Evolutionary conservation across 1,139 yeast species (phyloP), one percentile per base, ranked within the genome.

Genomic region (Hansenula lynferdii): DNA sequence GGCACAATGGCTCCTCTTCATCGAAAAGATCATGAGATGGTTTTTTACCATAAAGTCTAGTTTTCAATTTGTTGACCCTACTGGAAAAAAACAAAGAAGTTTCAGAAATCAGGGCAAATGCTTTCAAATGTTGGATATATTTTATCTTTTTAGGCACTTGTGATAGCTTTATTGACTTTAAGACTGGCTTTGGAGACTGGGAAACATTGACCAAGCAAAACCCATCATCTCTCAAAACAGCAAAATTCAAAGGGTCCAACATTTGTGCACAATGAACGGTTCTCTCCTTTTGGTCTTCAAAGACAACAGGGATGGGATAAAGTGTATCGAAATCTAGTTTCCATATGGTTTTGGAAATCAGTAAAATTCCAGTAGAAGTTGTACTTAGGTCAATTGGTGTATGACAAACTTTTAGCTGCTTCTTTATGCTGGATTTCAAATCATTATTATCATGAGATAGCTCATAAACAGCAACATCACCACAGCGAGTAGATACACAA

Each of bases 151-250:
- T 65, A 0, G 76, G 71, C 5, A 65, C 49, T 18, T 64, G 69
- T 0, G 66, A 64, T 2, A 72, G 48, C 16, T 57, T 58, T 0
- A 70, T n/a, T 63, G 64, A 37, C 38, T 54, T 43, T 37, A 59
- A 39, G 47, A 65, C 28, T 44, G 56, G 39, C 9, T 36, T 30
- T 4, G 41, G 35, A 8, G 31, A 23, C 6, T 40, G 39, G 1
- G 60, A 57, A 1, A 75, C 42, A 3, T 58, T 52, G 0, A 70
- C 58, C 3, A 69, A 42, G 23, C 67, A 61, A 16, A 78, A 55
- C 0, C 81, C 82, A 45, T 75, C 79, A 36, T 71, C 77, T 42
- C 80, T 57, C 3, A 73, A 53, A 9, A 71, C 54, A 2, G 68
- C 69, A 36, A 69, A 49, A 21, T 53, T 53, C 39, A 30, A 42